Evolutionary conservation across 352 stramenopile genomes (phyloP).

Genomic region (Phytophthora quininea): DNA sequence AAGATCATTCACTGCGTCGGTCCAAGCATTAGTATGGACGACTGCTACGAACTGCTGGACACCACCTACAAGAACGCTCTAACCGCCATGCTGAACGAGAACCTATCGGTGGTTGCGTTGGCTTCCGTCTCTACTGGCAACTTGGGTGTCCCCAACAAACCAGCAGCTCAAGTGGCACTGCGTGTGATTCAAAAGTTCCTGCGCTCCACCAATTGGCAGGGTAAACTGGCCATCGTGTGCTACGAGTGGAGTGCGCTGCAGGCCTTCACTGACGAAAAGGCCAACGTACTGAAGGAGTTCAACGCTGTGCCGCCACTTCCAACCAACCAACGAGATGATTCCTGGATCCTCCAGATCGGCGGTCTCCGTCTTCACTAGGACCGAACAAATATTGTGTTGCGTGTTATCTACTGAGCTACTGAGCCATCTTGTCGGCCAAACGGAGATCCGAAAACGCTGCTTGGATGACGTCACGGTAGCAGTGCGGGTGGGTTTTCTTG

Average conservation of each 20-base stretch:
- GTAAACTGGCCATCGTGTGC: slow-evolving; percentile 48
- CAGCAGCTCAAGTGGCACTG: slow-evolving; percentile 39
- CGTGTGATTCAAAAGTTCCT: slow-evolving; percentile 49
- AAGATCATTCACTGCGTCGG: slow-evolving; percentile 59
- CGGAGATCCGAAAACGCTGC: slow-evolving; percentile 50
- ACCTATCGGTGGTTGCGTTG: slow-evolving; percentile 46
- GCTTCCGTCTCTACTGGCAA: slow-evolving; percentile 63
- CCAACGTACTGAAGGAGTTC: slow-evolving; percentile 35
- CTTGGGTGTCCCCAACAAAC: slow-evolving; percentile 35
- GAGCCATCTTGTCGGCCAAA: slow-evolving; percentile 36
- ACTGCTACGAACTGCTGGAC: slow-evolving; percentile 23
- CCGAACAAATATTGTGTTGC: no score
- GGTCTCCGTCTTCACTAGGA: not conserved
- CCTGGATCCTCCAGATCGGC: not conserved
- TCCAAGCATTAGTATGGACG: slow-evolving; percentile 25
- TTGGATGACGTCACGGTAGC: slow-evolving; percentile 62
- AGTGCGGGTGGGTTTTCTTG: slow-evolving; percentile 49
- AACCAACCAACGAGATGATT: not conserved
- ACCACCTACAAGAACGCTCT: slow-evolving; percentile 35
- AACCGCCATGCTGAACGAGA: slow-evolving; percentile 29
- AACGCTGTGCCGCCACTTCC: slow-evolving; percentile 37
- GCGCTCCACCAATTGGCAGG: slow-evolving; percentile 36
- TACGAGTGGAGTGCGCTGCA: slow-evolving; percentile 36
- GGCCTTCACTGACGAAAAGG: slow-evolving; percentile 30
- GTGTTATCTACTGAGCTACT: slow-evolving; percentile 8